Evolutionary conservation across 116 monocot genomes (phyloP).

Genomic region (Cymodocea nodosa): DNA sequence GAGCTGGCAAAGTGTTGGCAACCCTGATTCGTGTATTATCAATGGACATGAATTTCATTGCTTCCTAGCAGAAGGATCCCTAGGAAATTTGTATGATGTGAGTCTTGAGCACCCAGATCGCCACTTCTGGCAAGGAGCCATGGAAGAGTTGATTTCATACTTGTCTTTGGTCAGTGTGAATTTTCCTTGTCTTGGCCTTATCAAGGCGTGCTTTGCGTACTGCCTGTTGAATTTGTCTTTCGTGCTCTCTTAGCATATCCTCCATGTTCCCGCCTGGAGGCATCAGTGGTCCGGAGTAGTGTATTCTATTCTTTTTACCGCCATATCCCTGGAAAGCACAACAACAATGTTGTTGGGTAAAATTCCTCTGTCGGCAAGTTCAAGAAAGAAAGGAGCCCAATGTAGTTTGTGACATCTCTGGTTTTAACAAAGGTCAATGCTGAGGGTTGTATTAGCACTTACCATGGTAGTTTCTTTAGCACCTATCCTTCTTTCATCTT

Average conservation of each 20-base stretch:
- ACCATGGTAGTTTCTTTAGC: slow-evolving; percentile 43
- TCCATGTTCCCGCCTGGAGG: slow-evolving; percentile 68
- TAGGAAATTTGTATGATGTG: not conserved
- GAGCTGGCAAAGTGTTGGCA: not conserved
- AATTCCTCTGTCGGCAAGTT: not conserved
- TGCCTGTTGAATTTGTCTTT: slow-evolving; percentile 55
- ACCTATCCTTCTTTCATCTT: slow-evolving; percentile 25
- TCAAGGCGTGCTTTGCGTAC: slow-evolving; percentile 51
- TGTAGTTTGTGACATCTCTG: not conserved
- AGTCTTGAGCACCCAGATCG: not conserved
- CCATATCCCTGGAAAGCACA: slow-evolving; percentile 26
- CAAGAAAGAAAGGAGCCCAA: not conserved
- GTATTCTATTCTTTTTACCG: slow-evolving; percentile 41
- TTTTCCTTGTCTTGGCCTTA: slow-evolving; percentile 31
- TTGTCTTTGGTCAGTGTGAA: slow-evolving; percentile 9
- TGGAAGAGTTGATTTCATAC: slow-evolving; percentile 4
- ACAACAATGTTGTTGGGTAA: not conserved
- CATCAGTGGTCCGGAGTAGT: slow-evolving; percentile 75
- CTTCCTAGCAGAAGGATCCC: not conserved
- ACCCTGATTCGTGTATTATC: not conserved
- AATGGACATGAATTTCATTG: not conserved
- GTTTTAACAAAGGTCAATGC: not conserved
- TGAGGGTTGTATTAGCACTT: slow-evolving; percentile 9
- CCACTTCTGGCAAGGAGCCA: not conserved
- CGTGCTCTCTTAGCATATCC: slow-evolving; percentile 84